Base-by-base conservation (phyloP, 139 green algal species). In the Coelastrella sp. region DNA sequence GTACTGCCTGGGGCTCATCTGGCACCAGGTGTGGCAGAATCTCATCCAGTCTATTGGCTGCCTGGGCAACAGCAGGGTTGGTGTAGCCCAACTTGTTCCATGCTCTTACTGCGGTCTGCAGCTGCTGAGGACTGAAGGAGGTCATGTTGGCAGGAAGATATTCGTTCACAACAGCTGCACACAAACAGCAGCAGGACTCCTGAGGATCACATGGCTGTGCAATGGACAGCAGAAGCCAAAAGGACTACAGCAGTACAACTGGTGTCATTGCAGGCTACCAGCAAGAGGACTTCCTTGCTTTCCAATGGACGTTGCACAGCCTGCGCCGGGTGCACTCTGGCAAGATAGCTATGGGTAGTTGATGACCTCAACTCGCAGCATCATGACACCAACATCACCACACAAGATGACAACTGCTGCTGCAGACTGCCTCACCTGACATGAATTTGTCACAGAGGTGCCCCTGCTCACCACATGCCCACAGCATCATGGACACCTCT, bases 61-160 rank as follows among this genome's bases (percentile, higher is more conserved):
- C 80, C n/a, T 69, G 43, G 9, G 80, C 80, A 34, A 86, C 80
- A 15, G 38, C 41, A 5, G 80, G 80, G 30, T 30, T 51, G 9
- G 62, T 62, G 66, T 60, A 86, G 66, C 66, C 66, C 23, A 86
- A 66, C 80, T 86, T 86, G 80, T 86, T 86, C 48, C 45, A 78
- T 8, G 80, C 80, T 30, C n/a, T 35, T 37, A 86, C 80, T 19
- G 50, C 80, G 15, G 63, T 79, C 66, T 86, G 80, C 66, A 86
- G 80, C 66, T 86, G 66, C 66, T 78, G 66, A 0, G 80, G 66
- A 3, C 41, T 72, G 80, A 86, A 86, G 13, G 30, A 25, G 2
- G 7, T 21, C 19, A 86, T 68, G 80, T 79, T 50, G 40, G 34
- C 66, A 13, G 80, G 78, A 40, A 84, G 43, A 66, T 84, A 84